These are phyloP conservation scores for Penicillium egyptiacum DNA, from an alignment of 495 filamentous ascomycete species.

Conservation along the genomic window DNA sequence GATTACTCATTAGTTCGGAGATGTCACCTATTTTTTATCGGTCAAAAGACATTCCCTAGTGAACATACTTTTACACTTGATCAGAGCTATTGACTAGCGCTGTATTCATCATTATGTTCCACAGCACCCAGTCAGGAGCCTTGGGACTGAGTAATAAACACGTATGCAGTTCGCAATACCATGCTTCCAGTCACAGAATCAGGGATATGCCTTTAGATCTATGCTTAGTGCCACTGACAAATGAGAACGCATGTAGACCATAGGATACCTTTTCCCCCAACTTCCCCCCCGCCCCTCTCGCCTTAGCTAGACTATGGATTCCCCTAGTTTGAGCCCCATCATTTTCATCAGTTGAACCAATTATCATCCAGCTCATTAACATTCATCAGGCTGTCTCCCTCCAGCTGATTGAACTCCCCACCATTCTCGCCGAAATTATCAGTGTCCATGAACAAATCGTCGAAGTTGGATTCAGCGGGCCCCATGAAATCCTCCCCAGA, in stretches of 20 bases:
- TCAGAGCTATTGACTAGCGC: background rate
- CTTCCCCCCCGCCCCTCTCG: too few relatives aligned
- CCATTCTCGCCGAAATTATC: slow-evolving; percentile 40
- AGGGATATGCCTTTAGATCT: background rate
- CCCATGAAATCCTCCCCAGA: slow-evolving; percentile 43
- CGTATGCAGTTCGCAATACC: background rate
- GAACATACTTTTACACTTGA: background rate
- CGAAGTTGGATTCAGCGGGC: slow-evolving; percentile 50
- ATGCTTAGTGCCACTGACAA: slow-evolving; percentile 7
- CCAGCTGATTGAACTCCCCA: slow-evolving; percentile 40
- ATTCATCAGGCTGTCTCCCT: slow-evolving; percentile 45
- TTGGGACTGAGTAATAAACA: background rate
- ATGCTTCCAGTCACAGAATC: background rate
- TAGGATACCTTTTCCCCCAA: slow-evolving; percentile 11
- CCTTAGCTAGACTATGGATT: background rate
- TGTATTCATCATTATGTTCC: background rate
- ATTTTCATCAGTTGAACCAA: slow-evolving; percentile 40
- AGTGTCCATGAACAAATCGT: slow-evolving; percentile 51
- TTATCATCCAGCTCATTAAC: slow-evolving; percentile 47
- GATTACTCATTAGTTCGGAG: background rate
- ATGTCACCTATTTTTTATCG: background rate
- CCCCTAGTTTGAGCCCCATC: background rate
- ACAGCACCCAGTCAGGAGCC: background rate
- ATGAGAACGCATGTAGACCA: slow-evolving; percentile 20
- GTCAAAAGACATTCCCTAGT: background rate